Base-by-base conservation (phyloP, 208 protist species). In the Spongospora subterranea region DNA sequence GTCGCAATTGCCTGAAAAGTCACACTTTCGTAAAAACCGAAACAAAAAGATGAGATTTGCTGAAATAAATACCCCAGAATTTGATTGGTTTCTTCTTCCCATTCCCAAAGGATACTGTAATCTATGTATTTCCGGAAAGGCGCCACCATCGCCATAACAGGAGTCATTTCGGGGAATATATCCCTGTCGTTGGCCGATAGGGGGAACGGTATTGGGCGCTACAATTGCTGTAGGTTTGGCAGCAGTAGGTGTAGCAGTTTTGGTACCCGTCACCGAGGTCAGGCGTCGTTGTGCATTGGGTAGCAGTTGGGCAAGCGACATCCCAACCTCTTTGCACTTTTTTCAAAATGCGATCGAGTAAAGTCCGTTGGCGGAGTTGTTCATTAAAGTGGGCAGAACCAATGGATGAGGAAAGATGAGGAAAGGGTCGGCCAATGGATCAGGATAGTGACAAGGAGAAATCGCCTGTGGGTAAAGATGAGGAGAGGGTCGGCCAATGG, bases 81-180 rank as follows among this genome's bases (percentile, higher is more conserved):
- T 20, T 46, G 45, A 0, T 46, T 91, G 71, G 65, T 93, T 88
- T 45, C 92, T 92, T n/a, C 89, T 54, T 35, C 96, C 96, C 95
- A 97, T 97, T 53, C 95, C 92, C 24, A 96, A 82, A 20, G 96
- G 96, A 89, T 93, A 97, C 93, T 97, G 96, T 0, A 93, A 77
- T 0, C 96, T 90, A 77, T 97, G 95, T 39, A 97, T 96, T 92
- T 97, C 96, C 20, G 96, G 96, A 65, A 95, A 97, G 0, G 96
- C 96, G 88, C 96, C 96, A 50, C 96, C 96, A 93, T 96, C 96
- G 20, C 88, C 95, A 94, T 95, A 97, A 88, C 96, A 95, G 20
- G 93, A 95, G 29, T 90, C 65, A 29, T 24, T 90, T 0, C 93
- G 88, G 38, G 95, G 95, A 45, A 92, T 46, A 76, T 92, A 96